phyloP scores from a whole-genome alignment of 2,329 filamentous ascomycete species.

The Pestalotiopsis sp. region DNA sequence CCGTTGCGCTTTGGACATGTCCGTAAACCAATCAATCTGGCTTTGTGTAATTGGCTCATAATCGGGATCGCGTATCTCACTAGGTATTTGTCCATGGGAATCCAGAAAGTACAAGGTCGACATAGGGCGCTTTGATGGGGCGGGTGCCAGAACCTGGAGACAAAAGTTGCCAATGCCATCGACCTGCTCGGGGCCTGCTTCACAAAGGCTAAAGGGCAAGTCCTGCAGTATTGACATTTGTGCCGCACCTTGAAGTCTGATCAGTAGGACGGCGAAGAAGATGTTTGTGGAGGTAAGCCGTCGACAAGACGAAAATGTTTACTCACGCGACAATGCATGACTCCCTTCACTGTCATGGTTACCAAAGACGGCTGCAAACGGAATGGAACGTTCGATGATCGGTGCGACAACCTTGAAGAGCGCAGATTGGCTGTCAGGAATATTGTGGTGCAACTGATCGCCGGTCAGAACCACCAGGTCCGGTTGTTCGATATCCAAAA shows the following conservation, averaged over 20 bases:
- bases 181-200: slow-evolving; percentile 26
- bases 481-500: slow-evolving; percentile 71
- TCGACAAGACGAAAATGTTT: slow-evolving; percentile 18
- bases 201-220: slow-evolving; percentile 28
- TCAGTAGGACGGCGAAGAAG: slow-evolving; percentile 28
- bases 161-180: slow-evolving; percentile 32
- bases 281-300: neutral
- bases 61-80: slow-evolving; percentile 24
- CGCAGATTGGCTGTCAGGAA: slow-evolving; percentile 32
- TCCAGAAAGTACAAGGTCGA: slow-evolving; percentile 31
- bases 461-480: slow-evolving; percentile 71
- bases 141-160: slow-evolving; percentile 23
- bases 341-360: slow-evolving; percentile 72
- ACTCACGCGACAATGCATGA: slow-evolving; percentile 39
- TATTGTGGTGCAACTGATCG: slow-evolving; percentile 57
- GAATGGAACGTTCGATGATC: slow-evolving; percentile 66
- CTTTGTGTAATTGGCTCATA: slow-evolving; percentile 30
- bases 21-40: slow-evolving; percentile 33
- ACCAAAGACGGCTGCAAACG: slow-evolving; percentile 71
- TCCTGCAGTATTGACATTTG: slow-evolving; percentile 30
- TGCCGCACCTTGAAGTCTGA: slow-evolving; percentile 28
- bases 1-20: slow-evolving; percentile 26
- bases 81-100: slow-evolving; percentile 29
- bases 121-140: slow-evolving; percentile 24
- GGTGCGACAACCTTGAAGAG: slow-evolving; percentile 66